Percentiles rank a stretch among this genome's conserved stretches.
These are phyloP conservation scores for Pyricularia grisea DNA, from an alignment of 2,329 filamentous ascomycete genomes.

Conservation along the genomic window DNA sequence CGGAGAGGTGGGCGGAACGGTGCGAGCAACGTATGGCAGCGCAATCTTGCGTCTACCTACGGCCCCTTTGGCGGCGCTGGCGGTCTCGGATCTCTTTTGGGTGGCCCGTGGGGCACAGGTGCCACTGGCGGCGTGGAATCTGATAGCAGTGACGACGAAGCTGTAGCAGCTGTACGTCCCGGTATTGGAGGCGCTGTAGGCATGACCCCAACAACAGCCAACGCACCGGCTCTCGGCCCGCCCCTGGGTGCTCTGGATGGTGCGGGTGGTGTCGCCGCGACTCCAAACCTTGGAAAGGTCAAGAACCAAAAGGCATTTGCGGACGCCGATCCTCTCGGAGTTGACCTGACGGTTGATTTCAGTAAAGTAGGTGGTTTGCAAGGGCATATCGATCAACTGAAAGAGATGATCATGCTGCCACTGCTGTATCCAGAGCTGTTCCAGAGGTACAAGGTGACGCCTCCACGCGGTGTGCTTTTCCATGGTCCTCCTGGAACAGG, in stretches of 20 bases:
- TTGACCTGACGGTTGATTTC: constrained; percentile 88
- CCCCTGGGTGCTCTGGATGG: constrained; percentile 27
- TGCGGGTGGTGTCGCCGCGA: constrained; percentile 29
- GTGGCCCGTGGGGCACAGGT: constrained; percentile 63
- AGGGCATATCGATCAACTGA: constrained; percentile 90
- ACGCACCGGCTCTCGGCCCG: constrained; percentile 14
- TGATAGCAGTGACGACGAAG: constrained; percentile 94
- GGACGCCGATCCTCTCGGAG: constrained; percentile 88
- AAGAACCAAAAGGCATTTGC: constrained; percentile 88
- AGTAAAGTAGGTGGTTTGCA: constrained; percentile 88
- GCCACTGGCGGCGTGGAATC: constrained; percentile 77
- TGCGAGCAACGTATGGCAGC: constrained; percentile 57
- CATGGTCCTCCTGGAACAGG: constrained; percentile 95
- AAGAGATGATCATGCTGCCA: constrained; percentile 96
- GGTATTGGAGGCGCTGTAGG: constrained; percentile 53
- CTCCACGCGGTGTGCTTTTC: constrained; percentile 89
- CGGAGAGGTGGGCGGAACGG: constrained; percentile 55
- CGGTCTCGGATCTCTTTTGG: constrained; percentile 61
- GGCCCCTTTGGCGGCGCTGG: constrained; percentile 87
- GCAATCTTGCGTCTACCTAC: constrained; percentile 77
- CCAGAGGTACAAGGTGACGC: constrained; percentile 81
- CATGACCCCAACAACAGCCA: constrained; percentile 45
- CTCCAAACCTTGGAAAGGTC: constrained; percentile 83
- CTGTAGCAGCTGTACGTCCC: constrained; percentile 34
- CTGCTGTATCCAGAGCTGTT: constrained; percentile 94